These are phyloP conservation scores for Nitzschia putrida DNA, from an alignment of 108 stramenopile genomes.

Conservation along the genomic window DNA sequence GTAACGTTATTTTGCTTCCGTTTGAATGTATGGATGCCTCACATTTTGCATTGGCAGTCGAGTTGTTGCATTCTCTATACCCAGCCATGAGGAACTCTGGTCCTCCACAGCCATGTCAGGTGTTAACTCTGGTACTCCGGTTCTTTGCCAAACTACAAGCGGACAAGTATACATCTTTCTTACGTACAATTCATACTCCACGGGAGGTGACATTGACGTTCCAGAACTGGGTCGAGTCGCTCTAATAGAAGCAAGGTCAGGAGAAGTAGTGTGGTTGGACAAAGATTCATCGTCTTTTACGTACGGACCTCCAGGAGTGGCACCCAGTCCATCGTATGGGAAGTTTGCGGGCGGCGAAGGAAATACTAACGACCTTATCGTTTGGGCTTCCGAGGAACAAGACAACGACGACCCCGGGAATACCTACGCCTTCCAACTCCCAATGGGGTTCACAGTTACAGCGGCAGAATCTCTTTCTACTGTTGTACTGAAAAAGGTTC, in stretches of 20 bases:
- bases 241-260: constrained; percentile 17
- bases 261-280: constrained; percentile 26
- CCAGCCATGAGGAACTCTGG: constrained; percentile 26
- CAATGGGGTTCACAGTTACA: not conserved
- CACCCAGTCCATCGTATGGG: constrained; percentile 19
- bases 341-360: constrained; percentile 21
- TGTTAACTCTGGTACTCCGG: constrained; percentile 18
- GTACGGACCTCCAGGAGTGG: constrained; percentile 28
- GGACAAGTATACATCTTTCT: constrained; percentile 21
- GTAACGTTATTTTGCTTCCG: not conserved
- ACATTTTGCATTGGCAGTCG: constrained; percentile 7
- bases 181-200: constrained; percentile 19
- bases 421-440: constrained; percentile 27
- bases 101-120: constrained; percentile 29
- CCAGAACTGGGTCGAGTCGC: constrained; percentile 20
- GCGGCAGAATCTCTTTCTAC: not conserved
- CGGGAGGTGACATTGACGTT: not conserved
- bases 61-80: constrained; percentile 35
- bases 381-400: constrained; percentile 27
- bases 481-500: constrained; percentile 27
- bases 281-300: constrained; percentile 27
- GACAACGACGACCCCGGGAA: constrained; percentile 13
- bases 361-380: constrained; percentile 27
- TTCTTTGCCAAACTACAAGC: constrained; percentile 14
- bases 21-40: not conserved